A percentile compares a stretch with the other conserved stretches of the same genome.
phyloP scores from a whole-genome alignment of 2,329 filamentous ascomycete genomes.

The Rhinocladiella mackenziei region DNA sequence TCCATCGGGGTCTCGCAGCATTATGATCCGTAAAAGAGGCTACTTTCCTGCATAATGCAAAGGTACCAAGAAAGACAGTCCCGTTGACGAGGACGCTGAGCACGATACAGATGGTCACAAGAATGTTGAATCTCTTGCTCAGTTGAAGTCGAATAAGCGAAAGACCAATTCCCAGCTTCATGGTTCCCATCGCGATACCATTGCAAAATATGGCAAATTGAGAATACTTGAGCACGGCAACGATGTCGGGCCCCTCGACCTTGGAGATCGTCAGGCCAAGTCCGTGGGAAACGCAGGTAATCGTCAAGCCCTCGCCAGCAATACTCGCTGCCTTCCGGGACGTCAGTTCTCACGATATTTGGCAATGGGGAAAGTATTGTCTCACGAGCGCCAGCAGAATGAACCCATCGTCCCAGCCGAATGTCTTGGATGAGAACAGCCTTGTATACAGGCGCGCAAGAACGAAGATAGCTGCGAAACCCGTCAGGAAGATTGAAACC shows the following conservation, averaged over 20 bases:
- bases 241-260: background rate
- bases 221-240: background rate
- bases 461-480: slow-evolving; percentile 1
- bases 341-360: background rate
- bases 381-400: slow-evolving; percentile 1
- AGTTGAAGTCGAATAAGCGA: slow-evolving; percentile 7
- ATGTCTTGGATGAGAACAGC: slow-evolving; percentile 2
- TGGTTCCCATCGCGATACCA: slow-evolving; percentile 3
- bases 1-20: too few relatives aligned
- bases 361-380: background rate
- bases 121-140: slow-evolving; percentile 1
- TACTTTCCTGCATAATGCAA: background rate
- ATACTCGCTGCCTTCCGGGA: slow-evolving; percentile 1
- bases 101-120: slow-evolving; percentile 4
- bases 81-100: slow-evolving; percentile 5
- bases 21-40: too few relatives aligned
- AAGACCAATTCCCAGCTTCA: slow-evolving; percentile 8
- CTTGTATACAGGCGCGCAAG: slow-evolving; percentile 1
- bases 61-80: background rate
- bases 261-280: slow-evolving; percentile 2
- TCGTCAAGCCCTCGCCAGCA: background rate
- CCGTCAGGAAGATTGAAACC: slow-evolving; percentile 1
- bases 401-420: slow-evolving; percentile 10
- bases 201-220: slow-evolving; percentile 9
- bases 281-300: background rate